Percentiles rank a stretch among this genome's conserved stretches.
These are phyloP conservation scores for Cercospora brassicicola DNA, from an alignment of 2,329 filamentous ascomycete genomes.

Conservation along the genomic window DNA sequence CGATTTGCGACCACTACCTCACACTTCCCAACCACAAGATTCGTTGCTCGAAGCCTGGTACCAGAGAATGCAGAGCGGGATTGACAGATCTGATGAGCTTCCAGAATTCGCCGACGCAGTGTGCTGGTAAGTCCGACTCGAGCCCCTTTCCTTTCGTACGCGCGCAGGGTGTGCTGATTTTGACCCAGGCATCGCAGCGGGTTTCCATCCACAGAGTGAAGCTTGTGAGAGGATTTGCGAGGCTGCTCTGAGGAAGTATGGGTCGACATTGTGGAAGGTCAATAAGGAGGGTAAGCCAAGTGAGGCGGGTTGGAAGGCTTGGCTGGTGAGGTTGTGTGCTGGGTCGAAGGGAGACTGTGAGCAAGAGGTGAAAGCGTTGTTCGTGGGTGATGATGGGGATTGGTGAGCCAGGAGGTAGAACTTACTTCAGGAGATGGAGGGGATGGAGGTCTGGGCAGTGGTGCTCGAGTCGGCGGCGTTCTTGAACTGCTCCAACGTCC, in stretches of 20 bases:
- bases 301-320: background rate
- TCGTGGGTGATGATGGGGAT: background rate
- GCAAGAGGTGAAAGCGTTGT: background rate
- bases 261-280: slow-evolving; percentile 4
- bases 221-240: background rate
- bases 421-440: background rate
- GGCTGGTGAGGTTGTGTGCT: background rate
- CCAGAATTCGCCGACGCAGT: slow-evolving; percentile 20
- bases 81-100: slow-evolving; percentile 12
- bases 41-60: slow-evolving; percentile 18
- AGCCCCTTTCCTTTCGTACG: too few species aligned
- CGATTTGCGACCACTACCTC: slow-evolving; percentile 15
- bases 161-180: background rate
- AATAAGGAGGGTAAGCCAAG: background rate
- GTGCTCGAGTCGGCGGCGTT: background rate
- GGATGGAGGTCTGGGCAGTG: background rate
- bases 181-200: slow-evolving; percentile 5
- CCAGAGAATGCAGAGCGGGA: slow-evolving; percentile 12
- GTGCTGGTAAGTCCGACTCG: slow-evolving; percentile 15
- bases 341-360: background rate
- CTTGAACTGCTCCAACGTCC: background rate
- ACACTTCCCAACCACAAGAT: slow-evolving; percentile 16
- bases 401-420: background rate
- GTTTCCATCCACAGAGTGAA: slow-evolving; percentile 3
- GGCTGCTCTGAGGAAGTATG: slow-evolving; percentile 13